Evolutionary conservation across 257 asterid species (phyloP).

Genomic region (Mitragyna speciosa): DNA sequence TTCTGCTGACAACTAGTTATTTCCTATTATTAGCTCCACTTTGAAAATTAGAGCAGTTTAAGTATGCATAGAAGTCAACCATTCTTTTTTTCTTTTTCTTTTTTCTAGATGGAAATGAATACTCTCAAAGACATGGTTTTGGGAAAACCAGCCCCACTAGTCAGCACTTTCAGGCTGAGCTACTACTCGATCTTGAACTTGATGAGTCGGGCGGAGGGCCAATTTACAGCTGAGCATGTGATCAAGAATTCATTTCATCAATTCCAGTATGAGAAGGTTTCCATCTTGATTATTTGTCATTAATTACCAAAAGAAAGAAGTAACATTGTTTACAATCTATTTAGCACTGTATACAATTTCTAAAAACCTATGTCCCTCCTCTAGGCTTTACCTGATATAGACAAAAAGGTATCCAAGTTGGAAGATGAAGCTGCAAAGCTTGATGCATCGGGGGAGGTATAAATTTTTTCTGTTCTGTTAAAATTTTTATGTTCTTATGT

Average conservation of each 20-base stretch:
- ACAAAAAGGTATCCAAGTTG: constrained; percentile 68
- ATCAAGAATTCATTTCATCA: constrained; percentile 91
- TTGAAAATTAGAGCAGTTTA: not conserved
- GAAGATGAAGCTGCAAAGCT: constrained; percentile 92
- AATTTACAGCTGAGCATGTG: constrained; percentile 97
- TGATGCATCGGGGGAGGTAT: constrained; percentile 92
- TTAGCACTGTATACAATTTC: constrained; percentile 17
- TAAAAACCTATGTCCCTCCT: constrained; percentile 30
- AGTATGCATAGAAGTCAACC: not conserved
- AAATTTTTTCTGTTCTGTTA: constrained; percentile 18
- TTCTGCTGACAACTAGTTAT: not conserved
- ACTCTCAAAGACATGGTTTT: constrained; percentile 91
- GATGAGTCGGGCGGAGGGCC: constrained; percentile 99
- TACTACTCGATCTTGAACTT: constrained; percentile 90
- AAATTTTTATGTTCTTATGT: constrained; percentile 10
- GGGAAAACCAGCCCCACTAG: constrained; percentile 97
- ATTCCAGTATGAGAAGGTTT: constrained; percentile 95
- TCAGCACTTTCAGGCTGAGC: constrained; percentile 97
- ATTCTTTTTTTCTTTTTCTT: not conserved
- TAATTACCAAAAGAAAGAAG: not conserved
- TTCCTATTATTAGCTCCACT: not conserved
- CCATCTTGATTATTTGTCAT: constrained; percentile 14
- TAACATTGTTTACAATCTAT: not conserved
- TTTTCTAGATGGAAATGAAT: constrained; percentile 91
- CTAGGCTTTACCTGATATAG: constrained; percentile 90